These are phyloP conservation scores for Chloranthus sessilifolius DNA, from an alignment of 164 flowering plant species.

Conservation along the genomic window DNA sequence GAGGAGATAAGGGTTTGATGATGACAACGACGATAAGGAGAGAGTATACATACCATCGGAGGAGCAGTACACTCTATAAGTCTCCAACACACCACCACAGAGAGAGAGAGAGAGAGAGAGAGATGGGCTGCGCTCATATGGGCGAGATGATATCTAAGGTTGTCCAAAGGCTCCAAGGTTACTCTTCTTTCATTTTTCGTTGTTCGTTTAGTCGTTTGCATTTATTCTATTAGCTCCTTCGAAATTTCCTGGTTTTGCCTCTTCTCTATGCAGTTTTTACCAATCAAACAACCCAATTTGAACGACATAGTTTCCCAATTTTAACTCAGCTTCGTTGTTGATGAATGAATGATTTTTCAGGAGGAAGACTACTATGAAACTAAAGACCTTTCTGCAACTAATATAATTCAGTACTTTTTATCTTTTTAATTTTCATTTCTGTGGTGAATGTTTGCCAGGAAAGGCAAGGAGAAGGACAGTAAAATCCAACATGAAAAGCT, in stretches of 20 bases:
- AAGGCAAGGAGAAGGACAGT: background rate
- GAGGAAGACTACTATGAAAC: background rate
- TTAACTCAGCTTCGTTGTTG: too few species aligned
- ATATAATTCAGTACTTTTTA: background rate
- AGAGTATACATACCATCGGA: background rate
- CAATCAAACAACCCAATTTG: too few species aligned
- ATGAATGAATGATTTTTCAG: too few species aligned
- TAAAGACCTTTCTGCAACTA: too few species aligned
- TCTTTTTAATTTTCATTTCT: background rate
- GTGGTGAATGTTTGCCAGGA: background rate
- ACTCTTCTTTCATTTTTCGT: background rate
- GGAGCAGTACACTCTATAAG: background rate
- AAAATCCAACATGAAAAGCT: too few species aligned
- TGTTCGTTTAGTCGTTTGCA: background rate
- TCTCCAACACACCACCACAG: slow-evolving; percentile 1
- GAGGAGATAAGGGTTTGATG: too few species aligned
- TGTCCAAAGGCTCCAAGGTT: slow-evolving; percentile 1
- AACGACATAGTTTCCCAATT: too few species aligned
- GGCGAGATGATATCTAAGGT: background rate
- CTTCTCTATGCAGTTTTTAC: background rate
- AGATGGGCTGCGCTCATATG: slow-evolving; percentile 6
- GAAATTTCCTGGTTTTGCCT: background rate
- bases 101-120: background rate
- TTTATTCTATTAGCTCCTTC: too few species aligned
- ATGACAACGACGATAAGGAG: too few species aligned